phyloP scores from a whole-genome alignment of 106 monocot species.

The Dioscorea zingiberensis region DNA sequence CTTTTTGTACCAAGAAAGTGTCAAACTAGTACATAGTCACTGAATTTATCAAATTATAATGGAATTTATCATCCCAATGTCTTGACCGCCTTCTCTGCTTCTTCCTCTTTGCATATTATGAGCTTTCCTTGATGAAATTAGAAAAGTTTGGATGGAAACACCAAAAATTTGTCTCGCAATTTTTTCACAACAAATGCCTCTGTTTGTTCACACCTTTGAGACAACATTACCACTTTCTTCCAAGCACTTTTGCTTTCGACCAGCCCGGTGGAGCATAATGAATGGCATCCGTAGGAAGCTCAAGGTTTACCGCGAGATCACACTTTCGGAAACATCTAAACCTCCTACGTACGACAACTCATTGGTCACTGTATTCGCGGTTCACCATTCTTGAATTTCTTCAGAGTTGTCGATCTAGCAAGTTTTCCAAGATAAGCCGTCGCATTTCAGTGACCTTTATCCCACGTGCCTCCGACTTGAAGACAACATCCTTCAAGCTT shows the following conservation, averaged over 20 bases:
- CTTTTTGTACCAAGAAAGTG: too few relatives aligned
- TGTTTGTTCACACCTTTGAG: constrained; percentile 64
- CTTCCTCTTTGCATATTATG: constrained; percentile 45
- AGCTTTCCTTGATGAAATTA: constrained; percentile 82
- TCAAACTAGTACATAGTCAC: too few relatives aligned
- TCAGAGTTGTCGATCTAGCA: constrained; percentile 62
- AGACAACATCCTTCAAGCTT: constrained; percentile 84
- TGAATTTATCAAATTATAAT: too few relatives aligned
- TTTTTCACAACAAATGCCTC: constrained; percentile 91
- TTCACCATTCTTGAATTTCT: constrained; percentile 81
- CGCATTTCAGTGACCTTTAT: constrained; percentile 78
- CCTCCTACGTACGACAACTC: constrained; percentile 96
- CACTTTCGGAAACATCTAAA: constrained; percentile 89
- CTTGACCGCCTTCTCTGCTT: constrained; percentile 11
- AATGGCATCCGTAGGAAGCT: constrained; percentile 87
- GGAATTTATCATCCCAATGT: constrained; percentile 2
- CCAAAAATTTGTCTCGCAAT: constrained; percentile 64
- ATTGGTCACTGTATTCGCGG: constrained; percentile 80
- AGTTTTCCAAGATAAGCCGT: constrained; percentile 92
- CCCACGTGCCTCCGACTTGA: constrained; percentile 88
- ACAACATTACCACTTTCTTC: constrained; percentile 80
- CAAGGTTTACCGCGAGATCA: constrained; percentile 88
- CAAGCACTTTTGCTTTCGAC: constrained; percentile 82
- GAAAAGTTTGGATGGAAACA: constrained; percentile 43
- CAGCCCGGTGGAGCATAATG: constrained; percentile 96